These are phyloP conservation scores for Quercus mongolica DNA, from an alignment of 306 rosid species.

Conservation along the genomic window DNA sequence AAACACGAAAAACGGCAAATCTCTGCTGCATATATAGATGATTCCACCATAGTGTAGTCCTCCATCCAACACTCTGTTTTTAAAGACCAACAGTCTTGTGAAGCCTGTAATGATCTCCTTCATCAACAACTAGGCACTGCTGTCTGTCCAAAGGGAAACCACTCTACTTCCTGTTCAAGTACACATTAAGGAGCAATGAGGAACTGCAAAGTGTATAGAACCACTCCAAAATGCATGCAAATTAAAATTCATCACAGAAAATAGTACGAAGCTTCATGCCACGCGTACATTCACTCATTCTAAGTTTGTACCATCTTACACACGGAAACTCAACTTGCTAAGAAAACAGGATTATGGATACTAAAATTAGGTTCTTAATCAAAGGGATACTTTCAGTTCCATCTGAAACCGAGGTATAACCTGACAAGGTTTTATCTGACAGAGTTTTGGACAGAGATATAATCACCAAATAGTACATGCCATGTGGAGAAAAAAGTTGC, in stretches of 20 bases:
- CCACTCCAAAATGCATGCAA: background rate
- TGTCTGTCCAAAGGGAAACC: background rate
- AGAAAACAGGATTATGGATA: no score
- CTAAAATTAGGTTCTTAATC: no score
- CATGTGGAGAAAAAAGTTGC: no score
- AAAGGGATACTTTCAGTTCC: no score
- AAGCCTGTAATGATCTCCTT: background rate
- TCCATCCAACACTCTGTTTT: background rate
- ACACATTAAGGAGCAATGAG: constrained; percentile 1
- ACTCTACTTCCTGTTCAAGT: constrained; percentile 32
- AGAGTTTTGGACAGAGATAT: no score
- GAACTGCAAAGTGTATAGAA: background rate
- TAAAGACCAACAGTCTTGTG: background rate
- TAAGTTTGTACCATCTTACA: background rate
- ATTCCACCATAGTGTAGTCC: background rate
- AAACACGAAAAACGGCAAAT: background rate
- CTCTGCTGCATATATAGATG: background rate
- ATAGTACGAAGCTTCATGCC: background rate
- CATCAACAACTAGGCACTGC: background rate
- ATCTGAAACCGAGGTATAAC: no score
- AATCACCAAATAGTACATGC: no score
- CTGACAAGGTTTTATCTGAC: no score
- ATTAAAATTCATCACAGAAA: background rate
- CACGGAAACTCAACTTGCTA: no score
- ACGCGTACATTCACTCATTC: background rate